Base-by-base conservation (phyloP, 768 basidiomycete genomes). In the Mycena haematopus region DNA sequence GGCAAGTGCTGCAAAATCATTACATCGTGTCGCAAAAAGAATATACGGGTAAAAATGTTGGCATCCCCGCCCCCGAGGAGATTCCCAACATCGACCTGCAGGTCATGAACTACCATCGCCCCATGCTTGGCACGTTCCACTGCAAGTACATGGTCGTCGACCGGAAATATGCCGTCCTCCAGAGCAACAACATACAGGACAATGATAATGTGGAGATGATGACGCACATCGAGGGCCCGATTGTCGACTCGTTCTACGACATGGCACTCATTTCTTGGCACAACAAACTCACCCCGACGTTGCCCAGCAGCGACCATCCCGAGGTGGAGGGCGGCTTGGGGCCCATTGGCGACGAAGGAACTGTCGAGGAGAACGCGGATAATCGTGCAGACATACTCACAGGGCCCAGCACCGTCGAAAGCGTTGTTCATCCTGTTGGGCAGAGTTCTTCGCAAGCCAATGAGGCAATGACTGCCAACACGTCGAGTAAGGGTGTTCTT, bases 81-180 rank as follows among this genome's bases (percentile, higher is more conserved):
- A 85, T 91, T 29, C 84, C 84, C 2, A 82, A 86, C 60, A 72
- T 91, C 40, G 78, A 83, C 25, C 77, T 90, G 51, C 82, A 90
- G 69, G 83, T 89, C 36, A 75, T 89, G 65, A 85, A 85, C 66
- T 85, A 78, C 62, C 82, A 84, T 63, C 80, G 71, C n/a, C 65
- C 67, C 22, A 50, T 71, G 49, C 38, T 66, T 21, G 88, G 88
- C 14, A 91, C 89, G 0, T 91, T 90, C 72, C 90, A 91, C 66
- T 82, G 85, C 49, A 90, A 91, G 69, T 89, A 84, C 69, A 78
- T 90, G 75, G 76, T 91, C 45, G 84, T 90, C 1, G 89, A 91
- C 70, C 78, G 88, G n/a, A 85, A 83, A 67, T 76, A 88, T 36
- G 88, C 86, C 0, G 72, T 89, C 56, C 73, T 91, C 56, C 86